These are phyloP conservation scores for Heritiera littoralis DNA, from an alignment of 345 rosid species.

Conservation along the genomic window DNA sequence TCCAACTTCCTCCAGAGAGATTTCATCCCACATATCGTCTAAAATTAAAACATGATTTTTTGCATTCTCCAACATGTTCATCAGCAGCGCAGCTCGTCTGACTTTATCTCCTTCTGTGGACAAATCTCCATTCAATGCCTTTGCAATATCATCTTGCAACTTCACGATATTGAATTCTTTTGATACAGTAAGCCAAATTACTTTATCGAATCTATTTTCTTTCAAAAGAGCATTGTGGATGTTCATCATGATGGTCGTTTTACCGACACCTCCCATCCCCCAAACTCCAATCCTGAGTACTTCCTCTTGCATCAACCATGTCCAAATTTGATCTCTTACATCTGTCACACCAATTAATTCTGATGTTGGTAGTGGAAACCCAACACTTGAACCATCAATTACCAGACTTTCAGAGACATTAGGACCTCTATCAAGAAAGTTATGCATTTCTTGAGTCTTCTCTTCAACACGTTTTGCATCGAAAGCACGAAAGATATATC, in stretches of 20 bases:
- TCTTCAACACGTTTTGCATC: no score
- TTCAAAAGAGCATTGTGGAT: not conserved
- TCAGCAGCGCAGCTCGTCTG: not conserved
- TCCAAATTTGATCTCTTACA: not conserved
- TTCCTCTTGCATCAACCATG: not conserved
- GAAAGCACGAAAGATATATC: no score
- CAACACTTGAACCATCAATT: no score
- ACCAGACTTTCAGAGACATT: no score
- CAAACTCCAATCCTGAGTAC: not conserved
- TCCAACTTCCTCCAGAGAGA: not conserved
- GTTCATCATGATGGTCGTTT: not conserved
- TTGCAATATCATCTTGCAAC: not conserved
- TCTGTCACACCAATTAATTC: not conserved
- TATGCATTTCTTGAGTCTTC: no score
- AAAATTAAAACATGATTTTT: not conserved
- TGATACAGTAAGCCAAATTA: not conserved
- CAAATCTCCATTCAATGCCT: not conserved
- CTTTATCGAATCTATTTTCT: not conserved
- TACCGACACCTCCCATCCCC: not conserved
- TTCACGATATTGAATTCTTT: not conserved
- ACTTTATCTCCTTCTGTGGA: not conserved
- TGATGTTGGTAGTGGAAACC: no score
- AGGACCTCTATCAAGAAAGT: no score
- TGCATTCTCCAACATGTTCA: not conserved
- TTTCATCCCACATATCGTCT: not conserved